A percentile compares a stretch with the other conserved stretches of the same genome.
phyloP scores from a whole-genome alignment of 2,329 filamentous ascomycete species.

The Pseudocercospora cruenta region DNA sequence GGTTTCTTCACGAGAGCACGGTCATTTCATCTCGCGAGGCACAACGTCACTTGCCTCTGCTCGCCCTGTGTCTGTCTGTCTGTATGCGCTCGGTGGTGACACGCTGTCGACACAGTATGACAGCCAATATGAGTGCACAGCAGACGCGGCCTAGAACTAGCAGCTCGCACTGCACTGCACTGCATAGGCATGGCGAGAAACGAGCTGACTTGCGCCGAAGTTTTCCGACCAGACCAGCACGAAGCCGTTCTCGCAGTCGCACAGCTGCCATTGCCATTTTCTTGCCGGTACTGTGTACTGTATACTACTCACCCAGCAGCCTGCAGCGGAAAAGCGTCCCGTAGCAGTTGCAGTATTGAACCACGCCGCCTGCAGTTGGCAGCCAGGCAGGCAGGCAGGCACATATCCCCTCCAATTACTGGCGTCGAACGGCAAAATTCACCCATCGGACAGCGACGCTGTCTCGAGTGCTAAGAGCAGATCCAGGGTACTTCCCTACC shows the following conservation, averaged over 20 bases:
- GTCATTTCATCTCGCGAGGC: not conserved
- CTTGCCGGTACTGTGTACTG: not conserved
- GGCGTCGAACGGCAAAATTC: not conserved
- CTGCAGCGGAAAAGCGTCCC: not conserved
- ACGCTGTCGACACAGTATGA: not conserved
- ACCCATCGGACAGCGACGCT: not conserved
- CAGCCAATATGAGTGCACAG: not conserved
- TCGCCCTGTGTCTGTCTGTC: not conserved
- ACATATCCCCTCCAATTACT: constrained; percentile 16
- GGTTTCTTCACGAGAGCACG: not conserved
- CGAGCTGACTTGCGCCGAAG: not conserved
- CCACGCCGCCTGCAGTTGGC: constrained; percentile 1
- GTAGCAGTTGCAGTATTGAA: not conserved
- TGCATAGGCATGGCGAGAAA: not conserved
- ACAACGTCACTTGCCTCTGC: not conserved
- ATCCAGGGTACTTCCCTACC: constrained; percentile 23
- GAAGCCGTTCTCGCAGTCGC: not conserved
- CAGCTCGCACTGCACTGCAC: not conserved
- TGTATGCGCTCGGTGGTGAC: not conserved
- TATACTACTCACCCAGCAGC: not conserved
- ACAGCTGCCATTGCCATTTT: not conserved
- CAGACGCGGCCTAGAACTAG: not conserved
- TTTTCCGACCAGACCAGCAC: not conserved
- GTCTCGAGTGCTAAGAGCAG: constrained; percentile 15
- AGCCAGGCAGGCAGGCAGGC: not conserved